phyloP scores from a whole-genome alignment of 2,329 filamentous ascomycete species.

The Nigrograna mackinnonii region DNA sequence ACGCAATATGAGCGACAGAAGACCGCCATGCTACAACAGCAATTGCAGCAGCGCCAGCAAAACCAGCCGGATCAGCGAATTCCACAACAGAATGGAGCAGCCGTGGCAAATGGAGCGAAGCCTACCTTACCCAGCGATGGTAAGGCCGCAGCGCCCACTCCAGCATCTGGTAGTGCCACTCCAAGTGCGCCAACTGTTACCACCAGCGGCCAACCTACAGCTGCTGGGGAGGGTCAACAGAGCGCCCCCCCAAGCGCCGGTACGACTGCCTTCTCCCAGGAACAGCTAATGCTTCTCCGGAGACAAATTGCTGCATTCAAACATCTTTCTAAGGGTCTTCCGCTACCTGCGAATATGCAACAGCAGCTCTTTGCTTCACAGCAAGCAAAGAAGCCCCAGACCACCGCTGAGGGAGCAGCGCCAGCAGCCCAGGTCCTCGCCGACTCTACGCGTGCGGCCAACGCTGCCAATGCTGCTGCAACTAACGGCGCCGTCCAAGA shows the following conservation, averaged over 20 bases:
- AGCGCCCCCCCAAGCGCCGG: slow-evolving; percentile 40
- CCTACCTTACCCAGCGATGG: slow-evolving; percentile 25
- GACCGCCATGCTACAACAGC: slow-evolving; percentile 46
- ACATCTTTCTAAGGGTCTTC: slow-evolving; percentile 82
- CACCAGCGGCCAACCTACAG: slow-evolving; percentile 21
- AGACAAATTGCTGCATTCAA: slow-evolving; percentile 93
- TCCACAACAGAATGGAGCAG: slow-evolving; percentile 54
- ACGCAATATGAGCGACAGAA: slow-evolving; percentile 55
- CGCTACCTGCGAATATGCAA: slow-evolving; percentile 77
- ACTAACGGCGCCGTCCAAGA: slow-evolving; percentile 40
- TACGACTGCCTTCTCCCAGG: slow-evolving; percentile 47
- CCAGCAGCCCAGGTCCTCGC: slow-evolving; percentile 56
- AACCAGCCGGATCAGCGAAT: slow-evolving; percentile 51
- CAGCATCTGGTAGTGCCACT: slow-evolving; percentile 18
- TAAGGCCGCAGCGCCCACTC: slow-evolving; percentile 17
- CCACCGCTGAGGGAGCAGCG: slow-evolving; percentile 43
- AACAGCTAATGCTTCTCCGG: slow-evolving; percentile 77
- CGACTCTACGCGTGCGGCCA: slow-evolving; percentile 47
- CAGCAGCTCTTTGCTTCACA: slow-evolving; percentile 80
- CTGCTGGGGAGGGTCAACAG: slow-evolving; percentile 26
- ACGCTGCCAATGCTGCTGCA: slow-evolving; percentile 44
- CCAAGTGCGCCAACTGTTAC: slow-evolving; percentile 5
- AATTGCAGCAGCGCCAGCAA: slow-evolving; percentile 62
- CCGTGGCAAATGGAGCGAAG: slow-evolving; percentile 53
- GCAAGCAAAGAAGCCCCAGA: slow-evolving; percentile 56